Percentiles rank a stretch among this genome's conserved stretches.
phyloP scores from a whole-genome alignment of 2,329 filamentous ascomycete species.

The Xylariaceae sp. region DNA sequence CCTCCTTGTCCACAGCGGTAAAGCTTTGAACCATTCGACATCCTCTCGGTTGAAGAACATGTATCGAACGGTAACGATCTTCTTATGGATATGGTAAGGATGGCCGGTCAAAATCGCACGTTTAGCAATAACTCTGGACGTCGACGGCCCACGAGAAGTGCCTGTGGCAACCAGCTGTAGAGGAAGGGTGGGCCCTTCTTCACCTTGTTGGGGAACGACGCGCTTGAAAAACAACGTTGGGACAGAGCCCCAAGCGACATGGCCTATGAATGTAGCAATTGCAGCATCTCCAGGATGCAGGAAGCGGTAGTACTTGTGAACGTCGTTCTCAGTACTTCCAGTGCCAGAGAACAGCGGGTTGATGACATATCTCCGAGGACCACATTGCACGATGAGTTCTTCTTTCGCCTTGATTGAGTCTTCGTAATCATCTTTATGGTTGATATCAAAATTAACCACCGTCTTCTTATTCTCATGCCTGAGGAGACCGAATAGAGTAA shows the following conservation, averaged over 20 bases:
- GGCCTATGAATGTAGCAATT: slow-evolving; percentile 88
- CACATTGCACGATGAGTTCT: slow-evolving; percentile 89
- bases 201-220: slow-evolving; percentile 51
- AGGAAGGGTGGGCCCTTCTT: slow-evolving; percentile 53
- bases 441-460: slow-evolving; percentile 87
- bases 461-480: slow-evolving; percentile 95
- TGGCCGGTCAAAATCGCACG: slow-evolving; percentile 93
- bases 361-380: slow-evolving; percentile 83
- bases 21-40: slow-evolving; percentile 95
- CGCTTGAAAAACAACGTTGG: slow-evolving; percentile 88
- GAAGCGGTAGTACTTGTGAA: slow-evolving; percentile 95
- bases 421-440: slow-evolving; percentile 77
- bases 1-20: slow-evolving; percentile 92
- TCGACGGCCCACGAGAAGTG: slow-evolving; percentile 81
- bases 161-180: slow-evolving; percentile 84
- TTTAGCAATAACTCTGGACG: slow-evolving; percentile 85
- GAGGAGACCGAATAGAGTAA: slow-evolving; percentile 84
- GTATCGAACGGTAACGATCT: slow-evolving; percentile 94
- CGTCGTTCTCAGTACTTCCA: slow-evolving; percentile 93
- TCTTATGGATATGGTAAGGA: slow-evolving; percentile 99
- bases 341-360: slow-evolving; percentile 89
- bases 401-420: slow-evolving; percentile 88
- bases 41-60: slow-evolving; percentile 99
- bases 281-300: slow-evolving; percentile 89
- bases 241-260: slow-evolving; percentile 90